Evolutionary conservation across 2,329 filamentous ascomycete species (phyloP), one percentile per base, ranked within the genome.

Genomic region (Talaromyces sp.): DNA sequence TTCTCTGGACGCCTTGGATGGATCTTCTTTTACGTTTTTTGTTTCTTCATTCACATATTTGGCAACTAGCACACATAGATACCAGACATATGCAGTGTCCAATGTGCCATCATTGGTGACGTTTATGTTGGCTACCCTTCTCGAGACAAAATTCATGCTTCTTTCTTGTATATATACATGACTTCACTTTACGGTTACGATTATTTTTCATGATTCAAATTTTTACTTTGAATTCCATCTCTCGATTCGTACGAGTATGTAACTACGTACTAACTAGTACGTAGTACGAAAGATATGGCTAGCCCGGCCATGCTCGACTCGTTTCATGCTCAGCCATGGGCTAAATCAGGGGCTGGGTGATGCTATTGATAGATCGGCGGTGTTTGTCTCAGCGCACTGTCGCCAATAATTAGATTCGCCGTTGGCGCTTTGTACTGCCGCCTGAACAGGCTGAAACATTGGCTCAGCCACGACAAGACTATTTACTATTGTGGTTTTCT

Each of bases 11-110:
- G 48, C 26, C 50, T 54, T 51, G 27, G 43, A 21, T 61, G 55
- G n/a, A 31, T 41, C 8, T 41, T 41, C 46, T 46, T 31, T 35
- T 27, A 14, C 46, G 21, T 57, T 48, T 56, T 53, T 57, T 46
- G 14, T 52, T 57, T 57, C 54, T 46, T 46, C 43, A 14, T 24
- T 46, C 21, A 60, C 53, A 56, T 60, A 53, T 29, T 52, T 52
- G 48, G 26, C 27, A 29, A 9, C 48, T 52, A 52, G 48, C 27
- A 52, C 27, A 48, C 55, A 57, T 57, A 57, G 31, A 46, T 57
- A 57, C 55, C 55, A 26, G 35, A 57, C 55, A 32, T 51, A 51
- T 29, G 48, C 48, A 29, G 48, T 29, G 12, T 19, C 12, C 48
- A 52, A 46, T 24, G 38, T 31, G 26, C 29, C 31, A 17, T 55